Base-by-base conservation (phyloP, 176 grass and related monocot genomes). In the Triticum monococcum region DNA sequence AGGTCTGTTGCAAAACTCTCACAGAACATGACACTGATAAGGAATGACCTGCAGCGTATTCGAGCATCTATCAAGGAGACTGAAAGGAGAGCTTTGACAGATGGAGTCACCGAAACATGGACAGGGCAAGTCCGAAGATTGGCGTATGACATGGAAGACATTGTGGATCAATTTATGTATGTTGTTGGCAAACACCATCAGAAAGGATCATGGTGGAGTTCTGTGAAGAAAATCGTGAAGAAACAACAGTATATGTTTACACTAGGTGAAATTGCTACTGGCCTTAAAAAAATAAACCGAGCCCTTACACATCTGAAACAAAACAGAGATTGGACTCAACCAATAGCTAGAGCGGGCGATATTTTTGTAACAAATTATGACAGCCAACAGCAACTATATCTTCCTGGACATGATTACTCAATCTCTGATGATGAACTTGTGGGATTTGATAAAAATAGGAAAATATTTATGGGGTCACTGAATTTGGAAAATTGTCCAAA, bases 81-180 rank as follows among this genome's bases (percentile, higher is more conserved):
- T 24, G 35, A 12, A 5, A 85, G 0, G 1, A 23, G 13, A 14
- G 43, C 5, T n/a, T 31, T 5, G 0, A 80, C 7, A 2, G 65
- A 66, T 80, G 16, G 30, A 84, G 57, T 60, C 24, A 5, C 84
- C 3, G 61, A 87, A 83, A 45, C 74, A 24, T 91, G 85, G 89
- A 64, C 43, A 54, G 22, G 22, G 8, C 36, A 84, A 71, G 84
- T 73, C 12, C 18, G 89, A 26, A 84, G 75, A 18, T 38, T 84
- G 12, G 79, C 85, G 20, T 84, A 87, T 73, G 41, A 32, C 9
- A 64, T 91, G 70, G 89, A 91, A 68, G 89, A 87, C n/a, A 75
- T 74, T 31, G 43, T 87, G 28, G 89, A 91, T 43, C 79, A 87
- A 10, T 87, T 75, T 66, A 66, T 87, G 3, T 68, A 64, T 79